A percentile compares a stretch with the other conserved stretches of the same genome.
phyloP scores from a whole-genome alignment of 306 rosid species.

The Cercis canadensis region DNA sequence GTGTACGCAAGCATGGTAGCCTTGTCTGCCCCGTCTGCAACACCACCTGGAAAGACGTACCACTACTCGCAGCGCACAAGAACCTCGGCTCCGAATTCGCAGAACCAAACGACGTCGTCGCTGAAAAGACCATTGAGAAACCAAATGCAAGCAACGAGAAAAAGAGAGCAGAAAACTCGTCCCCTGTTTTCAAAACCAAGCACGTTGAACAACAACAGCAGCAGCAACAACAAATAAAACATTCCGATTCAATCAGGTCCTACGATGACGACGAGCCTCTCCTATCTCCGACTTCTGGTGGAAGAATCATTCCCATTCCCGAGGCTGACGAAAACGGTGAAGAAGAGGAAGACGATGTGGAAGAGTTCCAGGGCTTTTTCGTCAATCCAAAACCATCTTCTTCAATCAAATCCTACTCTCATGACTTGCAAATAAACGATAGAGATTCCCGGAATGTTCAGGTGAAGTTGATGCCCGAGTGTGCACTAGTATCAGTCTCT shows the following conservation, averaged over 20 bases:
- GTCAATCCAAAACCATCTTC: constrained; percentile 61
- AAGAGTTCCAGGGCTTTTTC: constrained; percentile 87
- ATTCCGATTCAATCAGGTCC: constrained; percentile 41
- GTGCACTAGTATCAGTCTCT: constrained; percentile 62
- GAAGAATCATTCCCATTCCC: constrained; percentile 64
- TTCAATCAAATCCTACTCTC: constrained; percentile 48
- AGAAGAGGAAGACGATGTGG: constrained; percentile 50
- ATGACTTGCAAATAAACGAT: constrained; percentile 34
- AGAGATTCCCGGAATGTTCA: constrained; percentile 63
- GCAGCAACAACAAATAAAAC: constrained; percentile 18
- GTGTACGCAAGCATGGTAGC: constrained; percentile 67
- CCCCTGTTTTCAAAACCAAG: constrained; percentile 39
- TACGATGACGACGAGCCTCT: constrained; percentile 85
- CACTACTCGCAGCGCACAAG: constrained; percentile 74
- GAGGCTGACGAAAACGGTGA: constrained; percentile 69
- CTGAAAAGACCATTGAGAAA: not conserved
- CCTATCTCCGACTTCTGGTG: constrained; percentile 55
- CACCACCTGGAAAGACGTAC: constrained; percentile 86
- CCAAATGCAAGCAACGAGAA: constrained; percentile 37
- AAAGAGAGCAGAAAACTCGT: constrained; percentile 17
- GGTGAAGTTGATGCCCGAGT: constrained; percentile 73
- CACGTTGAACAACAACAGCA: constrained; percentile 7
- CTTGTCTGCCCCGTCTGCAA: constrained; percentile 90
- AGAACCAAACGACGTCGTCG: constrained; percentile 31
- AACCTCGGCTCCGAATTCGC: constrained; percentile 38